A percentile compares a stretch with the other conserved stretches of the same genome.
Evolutionary conservation across 176 grass and related monocot genomes (phyloP).

Genomic region (Lolium rigidum): DNA sequence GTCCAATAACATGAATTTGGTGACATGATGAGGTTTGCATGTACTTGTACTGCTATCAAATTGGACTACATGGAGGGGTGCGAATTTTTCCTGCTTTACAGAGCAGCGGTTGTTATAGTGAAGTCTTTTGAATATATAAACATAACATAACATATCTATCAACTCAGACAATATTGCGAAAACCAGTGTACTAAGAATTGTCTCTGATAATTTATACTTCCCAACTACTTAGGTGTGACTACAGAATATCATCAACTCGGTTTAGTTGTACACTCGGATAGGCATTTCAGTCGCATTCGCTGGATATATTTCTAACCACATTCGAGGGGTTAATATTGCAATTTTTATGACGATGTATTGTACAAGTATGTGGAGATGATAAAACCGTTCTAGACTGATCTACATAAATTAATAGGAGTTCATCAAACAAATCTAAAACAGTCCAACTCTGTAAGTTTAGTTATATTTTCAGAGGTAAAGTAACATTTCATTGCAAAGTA

Average conservation of each 20-base stretch:
- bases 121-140: neutral
- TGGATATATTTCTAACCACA: neutral
- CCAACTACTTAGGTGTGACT: neutral
- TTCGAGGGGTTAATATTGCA: too few relatives aligned
- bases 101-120: neutral
- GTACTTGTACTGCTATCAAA: neutral
- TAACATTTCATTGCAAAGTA: neutral
- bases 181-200: neutral
- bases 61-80: neutral
- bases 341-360: neutral
- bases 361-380: neutral
- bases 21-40: neutral
- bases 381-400: neutral
- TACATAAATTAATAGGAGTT: neutral
- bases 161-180: neutral
- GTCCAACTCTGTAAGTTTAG: neutral
- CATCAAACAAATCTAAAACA: conserved; percentile 5
- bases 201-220: neutral
- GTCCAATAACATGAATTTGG: neutral
- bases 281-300: neutral
- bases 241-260: neutral
- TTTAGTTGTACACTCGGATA: neutral
- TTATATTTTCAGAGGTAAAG: neutral
- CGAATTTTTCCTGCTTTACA: neutral
- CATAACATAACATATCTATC: neutral